These are phyloP conservation scores for Sordariomycetes sp. DNA, from an alignment of 2,329 filamentous ascomycete genomes.

Conservation along the genomic window DNA sequence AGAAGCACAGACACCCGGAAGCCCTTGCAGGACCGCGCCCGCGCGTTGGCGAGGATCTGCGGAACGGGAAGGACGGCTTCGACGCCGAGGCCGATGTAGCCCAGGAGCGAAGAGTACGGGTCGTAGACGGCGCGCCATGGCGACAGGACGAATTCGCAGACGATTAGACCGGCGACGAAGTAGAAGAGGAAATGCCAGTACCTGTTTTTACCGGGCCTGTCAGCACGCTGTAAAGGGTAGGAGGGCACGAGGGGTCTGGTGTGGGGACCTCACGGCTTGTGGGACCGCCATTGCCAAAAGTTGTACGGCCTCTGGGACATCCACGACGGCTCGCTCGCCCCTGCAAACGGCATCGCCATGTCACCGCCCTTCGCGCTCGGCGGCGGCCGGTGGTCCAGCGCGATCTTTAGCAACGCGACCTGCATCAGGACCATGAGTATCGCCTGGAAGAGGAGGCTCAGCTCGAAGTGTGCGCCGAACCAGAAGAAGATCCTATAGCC, in stretches of 20 bases:
- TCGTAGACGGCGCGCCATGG: conserved; percentile 43
- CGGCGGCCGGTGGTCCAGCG: conserved; percentile 51
- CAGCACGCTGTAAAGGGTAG: background rate
- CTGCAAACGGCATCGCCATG: conserved; percentile 46
- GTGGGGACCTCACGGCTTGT: conserved; percentile 46
- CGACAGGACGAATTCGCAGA: conserved; percentile 54
- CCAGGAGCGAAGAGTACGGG: conserved; percentile 54
- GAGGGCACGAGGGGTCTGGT: background rate
- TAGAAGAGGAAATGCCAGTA: conserved; percentile 71
- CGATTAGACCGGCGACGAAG: conserved; percentile 45
- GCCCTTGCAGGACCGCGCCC: conserved; percentile 58
- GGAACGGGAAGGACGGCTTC: conserved; percentile 74
- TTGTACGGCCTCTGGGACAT: conserved; percentile 47
- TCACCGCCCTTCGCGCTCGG: conserved; percentile 48
- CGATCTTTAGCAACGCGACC: conserved; percentile 50
- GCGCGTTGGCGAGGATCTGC: conserved; percentile 60
- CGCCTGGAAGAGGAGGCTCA: conserved; percentile 49
- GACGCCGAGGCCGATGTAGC: conserved; percentile 62
- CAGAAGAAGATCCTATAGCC: conserved; percentile 53
- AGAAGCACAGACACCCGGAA: conserved; percentile 64
- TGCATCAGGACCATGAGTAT: conserved; percentile 54
- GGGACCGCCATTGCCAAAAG: conserved; percentile 73
- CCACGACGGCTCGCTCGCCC: conserved; percentile 12
- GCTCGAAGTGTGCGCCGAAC: conserved; percentile 52
- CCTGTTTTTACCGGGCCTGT: conserved; percentile 18